phyloP scores from a whole-genome alignment of 75 land plant genomes.

The Pinus tabuliformis region DNA sequence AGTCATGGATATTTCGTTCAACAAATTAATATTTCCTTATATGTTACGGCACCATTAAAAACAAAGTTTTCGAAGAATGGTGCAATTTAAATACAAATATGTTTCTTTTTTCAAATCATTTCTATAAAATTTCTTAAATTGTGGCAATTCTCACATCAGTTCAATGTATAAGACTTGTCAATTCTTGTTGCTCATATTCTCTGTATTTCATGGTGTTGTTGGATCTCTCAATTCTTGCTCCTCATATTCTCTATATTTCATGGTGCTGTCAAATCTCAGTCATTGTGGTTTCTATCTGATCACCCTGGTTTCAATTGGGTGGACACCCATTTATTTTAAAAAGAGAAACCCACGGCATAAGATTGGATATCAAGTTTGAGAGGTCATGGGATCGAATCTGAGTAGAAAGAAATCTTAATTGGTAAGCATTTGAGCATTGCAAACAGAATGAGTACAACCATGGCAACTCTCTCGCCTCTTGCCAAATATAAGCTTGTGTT shows the following conservation, averaged over 20 bases:
- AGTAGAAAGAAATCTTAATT: neutral
- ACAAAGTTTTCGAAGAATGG: too few relatives aligned
- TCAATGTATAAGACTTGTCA: too few relatives aligned
- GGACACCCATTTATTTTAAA: neutral
- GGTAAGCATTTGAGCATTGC: neutral
- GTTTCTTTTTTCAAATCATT: neutral
- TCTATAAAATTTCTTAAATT: neutral
- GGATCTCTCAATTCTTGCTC: too few relatives aligned
- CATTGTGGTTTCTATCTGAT: neutral
- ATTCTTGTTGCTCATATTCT: too few relatives aligned
- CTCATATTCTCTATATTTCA: neutral
- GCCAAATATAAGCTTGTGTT: conserved; percentile 70
- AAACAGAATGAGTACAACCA: conserved; percentile 7
- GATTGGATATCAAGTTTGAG: neutral
- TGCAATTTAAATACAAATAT: too few relatives aligned
- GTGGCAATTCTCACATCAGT: neutral
- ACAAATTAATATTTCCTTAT: too few relatives aligned
- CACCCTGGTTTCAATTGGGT: neutral
- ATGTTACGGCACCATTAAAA: too few relatives aligned
- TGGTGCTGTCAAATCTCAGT: neutral
- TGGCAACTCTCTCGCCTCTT: conserved; percentile 58
- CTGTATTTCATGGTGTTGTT: too few relatives aligned
- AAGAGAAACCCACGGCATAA: neutral
- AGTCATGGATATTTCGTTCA: too few relatives aligned
- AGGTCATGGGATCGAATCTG: neutral